Evolutionary conservation across 2,329 filamentous ascomycete genomes (phyloP).

Genomic region (Simplicillium sp.): DNA sequence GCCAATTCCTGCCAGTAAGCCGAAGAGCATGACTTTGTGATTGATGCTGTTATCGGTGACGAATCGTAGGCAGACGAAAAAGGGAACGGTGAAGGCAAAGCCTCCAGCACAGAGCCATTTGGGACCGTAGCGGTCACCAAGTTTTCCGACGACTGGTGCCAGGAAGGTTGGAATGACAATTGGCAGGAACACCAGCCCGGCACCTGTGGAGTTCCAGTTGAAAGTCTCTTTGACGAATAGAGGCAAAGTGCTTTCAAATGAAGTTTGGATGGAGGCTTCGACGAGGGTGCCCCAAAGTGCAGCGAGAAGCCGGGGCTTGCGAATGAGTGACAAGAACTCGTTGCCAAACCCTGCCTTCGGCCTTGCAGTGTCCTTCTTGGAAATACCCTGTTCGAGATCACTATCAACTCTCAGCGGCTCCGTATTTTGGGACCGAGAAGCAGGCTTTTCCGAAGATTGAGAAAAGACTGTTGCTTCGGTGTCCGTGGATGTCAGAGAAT

Average conservation of each 20-base stretch:
- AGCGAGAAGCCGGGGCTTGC: conserved; percentile 20
- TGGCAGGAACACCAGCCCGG: conserved; percentile 23
- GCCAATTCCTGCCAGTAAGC: conserved; percentile 19
- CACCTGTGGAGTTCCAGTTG: conserved; percentile 22
- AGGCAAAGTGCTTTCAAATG: conserved; percentile 24
- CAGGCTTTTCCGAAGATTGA: conserved; percentile 1
- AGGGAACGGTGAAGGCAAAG: conserved; percentile 21
- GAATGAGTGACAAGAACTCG: conserved; percentile 14
- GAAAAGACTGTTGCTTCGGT: conserved; percentile 2
- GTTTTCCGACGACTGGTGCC: conserved; percentile 18
- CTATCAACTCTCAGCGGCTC: background rate
- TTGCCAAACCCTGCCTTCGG: background rate
- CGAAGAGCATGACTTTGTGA: conserved; percentile 21
- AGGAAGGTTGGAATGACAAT: conserved; percentile 20
- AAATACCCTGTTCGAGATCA: background rate
- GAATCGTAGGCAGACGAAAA: conserved; percentile 22
- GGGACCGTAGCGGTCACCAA: conserved; percentile 23
- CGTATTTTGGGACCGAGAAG: conserved; percentile 1
- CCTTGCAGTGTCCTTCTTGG: background rate
- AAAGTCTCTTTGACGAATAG: conserved; percentile 18
- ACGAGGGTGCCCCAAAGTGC: conserved; percentile 24
- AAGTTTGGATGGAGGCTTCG: conserved; percentile 20
- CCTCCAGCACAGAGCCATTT: conserved; percentile 23
- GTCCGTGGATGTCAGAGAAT: background rate
- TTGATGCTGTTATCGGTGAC: conserved; percentile 18